A percentile compares a stretch with the other conserved stretches of the same genome.
phyloP scores from a whole-genome alignment of 257 asterid species.

The Nicotiana otophora region DNA sequence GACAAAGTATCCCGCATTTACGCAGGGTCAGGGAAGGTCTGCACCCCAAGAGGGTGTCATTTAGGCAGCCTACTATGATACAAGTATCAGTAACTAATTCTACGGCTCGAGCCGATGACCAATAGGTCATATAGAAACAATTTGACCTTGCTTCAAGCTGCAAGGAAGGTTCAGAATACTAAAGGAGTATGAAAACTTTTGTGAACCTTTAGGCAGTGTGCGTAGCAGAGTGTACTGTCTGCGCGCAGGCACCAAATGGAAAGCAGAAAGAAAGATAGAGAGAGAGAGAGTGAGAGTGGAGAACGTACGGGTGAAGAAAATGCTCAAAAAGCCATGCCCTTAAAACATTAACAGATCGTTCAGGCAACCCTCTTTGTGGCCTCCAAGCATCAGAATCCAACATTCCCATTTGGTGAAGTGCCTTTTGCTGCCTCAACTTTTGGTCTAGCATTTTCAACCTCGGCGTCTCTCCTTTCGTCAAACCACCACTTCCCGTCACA shows the following conservation, averaged over 20 bases:
- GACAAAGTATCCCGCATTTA: no score
- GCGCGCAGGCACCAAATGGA: background rate
- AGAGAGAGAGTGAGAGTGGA: constrained; percentile 2
- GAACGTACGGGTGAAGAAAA: constrained; percentile 69
- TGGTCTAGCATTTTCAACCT: constrained; percentile 56
- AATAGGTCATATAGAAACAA: no score
- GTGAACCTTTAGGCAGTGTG: background rate
- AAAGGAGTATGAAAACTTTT: background rate
- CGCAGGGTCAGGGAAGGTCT: no score
- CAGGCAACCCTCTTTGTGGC: constrained; percentile 84
- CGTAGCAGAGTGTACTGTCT: background rate
- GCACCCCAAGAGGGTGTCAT: no score
- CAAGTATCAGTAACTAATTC: no score
- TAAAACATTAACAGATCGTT: constrained; percentile 53
- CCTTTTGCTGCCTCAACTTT: constrained; percentile 53
- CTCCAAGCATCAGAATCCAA: constrained; percentile 70
- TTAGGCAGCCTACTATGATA: no score
- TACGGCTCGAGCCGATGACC: fast-evolving
- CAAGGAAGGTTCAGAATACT: background rate
- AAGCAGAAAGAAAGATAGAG: background rate
- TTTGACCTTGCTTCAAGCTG: no score
- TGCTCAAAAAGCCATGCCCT: constrained; percentile 89
- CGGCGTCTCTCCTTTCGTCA: constrained; percentile 83
- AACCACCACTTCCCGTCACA: constrained; percentile 17
- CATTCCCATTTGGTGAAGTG: constrained; percentile 58